Base-by-base conservation (phyloP, 2,329 filamentous ascomycete species). In the Alternaria conjuncta region DNA sequence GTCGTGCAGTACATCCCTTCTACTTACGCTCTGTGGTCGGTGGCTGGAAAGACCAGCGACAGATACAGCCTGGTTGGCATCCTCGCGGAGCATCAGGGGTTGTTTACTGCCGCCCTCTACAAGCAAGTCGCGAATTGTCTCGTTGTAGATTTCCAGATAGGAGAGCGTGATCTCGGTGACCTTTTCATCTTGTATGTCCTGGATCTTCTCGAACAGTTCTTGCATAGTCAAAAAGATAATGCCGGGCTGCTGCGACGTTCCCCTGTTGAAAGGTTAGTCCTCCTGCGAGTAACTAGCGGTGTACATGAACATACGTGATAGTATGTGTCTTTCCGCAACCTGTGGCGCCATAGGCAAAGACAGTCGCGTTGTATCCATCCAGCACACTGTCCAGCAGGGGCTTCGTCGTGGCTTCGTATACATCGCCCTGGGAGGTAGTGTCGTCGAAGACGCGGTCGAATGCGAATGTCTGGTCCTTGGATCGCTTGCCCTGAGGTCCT, bases 201-300 rank as follows among this genome's bases (percentile, higher is more conserved):
- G 84, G 70, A 99, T 97, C 80, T 95, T 93, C 82, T 99, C 96
- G 76, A 99, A 99, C 23, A 99, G 85, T 81, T 99, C 96, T 81
- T 98, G 95, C 94, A 99, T 99, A 1, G 96, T 98, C 73, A 99
- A 84, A 82, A 98, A 99, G 78, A 99, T 99, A 75, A 99, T 98
- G 61, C 96, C 96, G 0, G 96, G 96, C 75, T 97, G 92, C 78
- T 97, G 92, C 2, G 93, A 83, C 0, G 95, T 97, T 70, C 96
- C 96, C 45, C 80, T 82, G 60, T 45, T 5, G 15, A 15, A 36
- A 36, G 13, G 69, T 78, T 60, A 78, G 75, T 55, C 26, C 32
- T 50, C 10, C 12, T 8, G 20, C 4, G 4, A 30, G 23, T 26
- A 28, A 36, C 26, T 28, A 30, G 44, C n/a, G 20, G 56, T 51